phyloP scores from a whole-genome alignment of 495 filamentous ascomycete species.

The Penicillium odoratum region DNA sequence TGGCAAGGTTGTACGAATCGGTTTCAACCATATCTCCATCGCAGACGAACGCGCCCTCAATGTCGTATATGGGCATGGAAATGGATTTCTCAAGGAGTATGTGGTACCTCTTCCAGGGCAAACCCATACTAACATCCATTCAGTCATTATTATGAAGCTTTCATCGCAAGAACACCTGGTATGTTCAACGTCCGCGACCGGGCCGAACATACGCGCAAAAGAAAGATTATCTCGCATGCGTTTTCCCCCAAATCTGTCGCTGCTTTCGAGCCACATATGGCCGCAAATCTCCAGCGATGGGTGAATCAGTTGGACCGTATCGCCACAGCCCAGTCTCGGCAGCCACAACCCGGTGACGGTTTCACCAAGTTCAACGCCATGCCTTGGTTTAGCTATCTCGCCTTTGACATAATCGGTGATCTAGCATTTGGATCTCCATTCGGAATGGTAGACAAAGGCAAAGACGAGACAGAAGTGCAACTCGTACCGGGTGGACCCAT shows the following conservation, averaged over 20 bases:
- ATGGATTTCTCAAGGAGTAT: slow-evolving; percentile 65
- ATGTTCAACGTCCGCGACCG: slow-evolving; percentile 81
- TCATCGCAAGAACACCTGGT: slow-evolving; percentile 73
- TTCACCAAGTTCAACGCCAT: slow-evolving; percentile 65
- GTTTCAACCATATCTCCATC: slow-evolving; percentile 38
- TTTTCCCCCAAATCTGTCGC: slow-evolving; percentile 71
- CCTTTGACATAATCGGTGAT: slow-evolving; percentile 56
- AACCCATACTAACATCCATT: background rate
- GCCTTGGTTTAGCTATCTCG: slow-evolving; percentile 83
- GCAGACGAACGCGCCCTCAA: slow-evolving; percentile 29
- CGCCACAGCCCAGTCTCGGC: slow-evolving; percentile 11
- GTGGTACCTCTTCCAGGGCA: background rate
- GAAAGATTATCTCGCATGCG: slow-evolving; percentile 75
- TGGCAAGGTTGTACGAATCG: slow-evolving; percentile 43
- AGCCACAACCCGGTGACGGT: slow-evolving; percentile 1
- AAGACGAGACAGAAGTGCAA: slow-evolving; percentile 51
- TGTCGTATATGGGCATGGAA: slow-evolving; percentile 49
- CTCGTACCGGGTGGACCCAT: slow-evolving; percentile 23
- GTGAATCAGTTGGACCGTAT: slow-evolving; percentile 65
- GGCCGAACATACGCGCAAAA: slow-evolving; percentile 74
- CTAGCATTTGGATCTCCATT: slow-evolving; percentile 42
- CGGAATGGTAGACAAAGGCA: slow-evolving; percentile 40
- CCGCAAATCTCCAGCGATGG: slow-evolving; percentile 66
- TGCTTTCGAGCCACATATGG: slow-evolving; percentile 78
- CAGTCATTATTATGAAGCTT: slow-evolving; percentile 77